Percentiles rank a stretch among this genome's conserved stretches.
Conservation (phyloP, 331 rosid genomes). For the Cydonia oblonga region DNA sequence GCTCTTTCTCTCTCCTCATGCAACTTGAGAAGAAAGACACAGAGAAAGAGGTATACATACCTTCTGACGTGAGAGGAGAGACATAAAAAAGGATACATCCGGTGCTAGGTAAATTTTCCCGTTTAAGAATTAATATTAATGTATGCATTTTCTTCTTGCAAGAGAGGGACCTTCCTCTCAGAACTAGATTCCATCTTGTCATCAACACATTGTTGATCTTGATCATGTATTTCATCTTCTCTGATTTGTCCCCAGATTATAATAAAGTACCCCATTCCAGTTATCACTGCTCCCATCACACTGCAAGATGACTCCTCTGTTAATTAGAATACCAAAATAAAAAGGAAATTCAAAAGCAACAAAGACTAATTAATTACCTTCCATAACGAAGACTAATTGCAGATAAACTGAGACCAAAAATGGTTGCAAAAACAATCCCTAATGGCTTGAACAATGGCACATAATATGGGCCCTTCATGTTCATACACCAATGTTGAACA, state of each 20-base stretch:
- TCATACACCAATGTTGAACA: conserved; percentile 37
- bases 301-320: conserved; percentile 18
- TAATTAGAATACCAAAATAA: neutral
- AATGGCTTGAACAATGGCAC: conserved; percentile 38
- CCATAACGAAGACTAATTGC: conserved; percentile 35
- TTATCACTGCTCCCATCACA: conserved; percentile 51
- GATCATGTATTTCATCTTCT: conserved; percentile 30
- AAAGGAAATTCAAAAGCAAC: neutral
- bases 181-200: conserved; percentile 5
- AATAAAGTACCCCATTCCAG: conserved; percentile 50
- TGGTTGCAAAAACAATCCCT: conserved; percentile 35
- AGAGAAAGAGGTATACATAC: too few species aligned
- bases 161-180: conserved; percentile 46
- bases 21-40: too few species aligned
- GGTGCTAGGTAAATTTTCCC: too few species aligned
- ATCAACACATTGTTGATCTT: conserved; percentile 7
- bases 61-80: too few species aligned
- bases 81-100: too few species aligned
- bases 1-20: too few species aligned
- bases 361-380: conserved; percentile 18
- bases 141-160: conserved; percentile 38
- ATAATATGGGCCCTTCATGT: conserved; percentile 28
- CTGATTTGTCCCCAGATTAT: conserved; percentile 47
- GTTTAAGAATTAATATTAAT: too few species aligned
- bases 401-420: conserved; percentile 29